Evolutionary conservation across 2,329 filamentous ascomycete species (phyloP).

Genomic region (Colletotrichum liriopes): DNA sequence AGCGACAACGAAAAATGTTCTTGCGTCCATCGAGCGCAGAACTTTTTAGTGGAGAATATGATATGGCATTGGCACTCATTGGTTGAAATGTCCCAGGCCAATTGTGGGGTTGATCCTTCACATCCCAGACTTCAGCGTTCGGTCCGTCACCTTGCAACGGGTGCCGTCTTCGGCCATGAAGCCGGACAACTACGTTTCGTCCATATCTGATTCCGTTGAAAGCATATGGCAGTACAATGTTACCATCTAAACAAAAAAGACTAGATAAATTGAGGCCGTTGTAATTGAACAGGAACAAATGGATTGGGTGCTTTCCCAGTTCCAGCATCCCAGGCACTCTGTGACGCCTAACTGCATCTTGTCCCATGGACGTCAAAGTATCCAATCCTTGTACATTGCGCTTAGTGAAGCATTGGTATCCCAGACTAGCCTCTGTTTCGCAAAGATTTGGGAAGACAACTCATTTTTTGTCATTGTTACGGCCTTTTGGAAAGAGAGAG

Average conservation of each 20-base stretch:
- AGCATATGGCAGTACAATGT: not conserved
- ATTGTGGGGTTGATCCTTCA: slow-evolving; percentile 18
- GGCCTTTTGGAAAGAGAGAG: not conserved
- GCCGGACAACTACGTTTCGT: not conserved
- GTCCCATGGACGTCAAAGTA: not conserved
- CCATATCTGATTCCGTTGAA: not conserved
- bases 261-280: not conserved
- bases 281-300: too few relatives aligned
- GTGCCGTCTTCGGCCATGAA: not conserved
- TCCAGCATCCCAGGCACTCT: not conserved
- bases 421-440: not conserved
- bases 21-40: slow-evolving; percentile 35
- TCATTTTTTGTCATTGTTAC: too few relatives aligned
- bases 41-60: slow-evolving; percentile 42
- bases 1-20: slow-evolving; percentile 40
- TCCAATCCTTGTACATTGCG: not conserved
- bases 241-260: not conserved
- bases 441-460: not conserved
- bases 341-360: not conserved
- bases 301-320: not conserved
- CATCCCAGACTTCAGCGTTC: not conserved
- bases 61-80: slow-evolving; percentile 4
- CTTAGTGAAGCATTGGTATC: not conserved
- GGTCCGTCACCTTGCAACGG: not conserved
- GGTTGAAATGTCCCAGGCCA: not conserved